These are phyloP conservation scores for Torulaspora pretoriensis DNA, from an alignment of 1,139 yeast genomes.

Conservation along the genomic window DNA sequence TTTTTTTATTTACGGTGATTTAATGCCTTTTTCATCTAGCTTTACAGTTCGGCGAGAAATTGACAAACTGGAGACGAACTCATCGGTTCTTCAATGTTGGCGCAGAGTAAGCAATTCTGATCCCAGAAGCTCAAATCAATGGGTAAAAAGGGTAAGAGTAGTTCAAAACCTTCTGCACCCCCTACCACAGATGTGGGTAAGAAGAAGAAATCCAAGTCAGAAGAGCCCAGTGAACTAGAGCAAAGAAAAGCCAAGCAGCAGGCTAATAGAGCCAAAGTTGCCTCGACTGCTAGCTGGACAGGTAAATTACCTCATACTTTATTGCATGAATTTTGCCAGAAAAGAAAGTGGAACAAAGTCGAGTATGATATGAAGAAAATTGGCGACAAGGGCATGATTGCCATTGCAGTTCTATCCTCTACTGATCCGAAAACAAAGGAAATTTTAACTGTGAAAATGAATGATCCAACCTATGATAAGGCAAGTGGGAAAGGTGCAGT, in stretches of 20 bases:
- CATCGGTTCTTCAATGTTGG: too few relatives aligned
- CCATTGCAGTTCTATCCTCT: constrained; percentile 60
- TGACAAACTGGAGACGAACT: too few relatives aligned
- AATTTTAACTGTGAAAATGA: constrained; percentile 52
- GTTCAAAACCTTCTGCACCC: constrained; percentile 11
- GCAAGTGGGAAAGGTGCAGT: constrained; percentile 38
- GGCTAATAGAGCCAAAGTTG: constrained; percentile 44
- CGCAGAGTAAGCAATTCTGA: too few relatives aligned
- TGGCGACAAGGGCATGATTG: constrained; percentile 53
- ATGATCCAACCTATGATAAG: constrained; percentile 51
- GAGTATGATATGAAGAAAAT: constrained; percentile 61
- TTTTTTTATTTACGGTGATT: too few relatives aligned
- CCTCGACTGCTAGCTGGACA: constrained; percentile 74
- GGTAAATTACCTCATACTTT: constrained; percentile 89
- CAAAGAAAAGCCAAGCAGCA: constrained; percentile 25
- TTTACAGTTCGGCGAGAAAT: too few relatives aligned
- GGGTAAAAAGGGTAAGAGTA: constrained; percentile 19
- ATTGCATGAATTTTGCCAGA: constrained; percentile 83
- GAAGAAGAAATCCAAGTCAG: constrained; percentile 22
- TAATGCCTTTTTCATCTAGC: too few relatives aligned
- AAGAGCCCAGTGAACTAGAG: constrained; percentile 16
- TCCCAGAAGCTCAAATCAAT: constrained; percentile 2
- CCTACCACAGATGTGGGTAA: constrained; percentile 6
- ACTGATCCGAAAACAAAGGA: constrained; percentile 80
- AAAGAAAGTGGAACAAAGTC: constrained; percentile 84